Evolutionary conservation across 2,329 filamentous ascomycete genomes (phyloP), one percentile per base, ranked within the genome.

Genomic region (Colletotrichum orchidophilum): DNA sequence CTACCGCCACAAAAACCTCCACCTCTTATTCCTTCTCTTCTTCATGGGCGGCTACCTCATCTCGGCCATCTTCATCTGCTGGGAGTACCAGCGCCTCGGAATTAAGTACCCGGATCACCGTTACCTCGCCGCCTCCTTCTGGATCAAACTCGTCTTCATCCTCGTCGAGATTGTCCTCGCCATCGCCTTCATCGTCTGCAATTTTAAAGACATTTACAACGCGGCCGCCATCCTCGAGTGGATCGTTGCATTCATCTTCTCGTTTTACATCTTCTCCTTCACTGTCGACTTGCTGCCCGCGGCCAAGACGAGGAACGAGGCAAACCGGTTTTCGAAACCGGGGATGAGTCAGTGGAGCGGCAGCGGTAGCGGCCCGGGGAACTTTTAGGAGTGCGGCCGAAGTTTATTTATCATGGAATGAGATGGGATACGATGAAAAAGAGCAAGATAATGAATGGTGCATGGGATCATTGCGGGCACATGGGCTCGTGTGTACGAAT

Each of bases 41-140:
- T 99, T 99, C 81, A 94, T 98, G 79, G 90, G 81, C 15, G 96
- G 94, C 39, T 98, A 97, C 80, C 85, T 98, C 64, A 79, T 97
- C 65, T 94, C 92, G 5, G 95, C 96, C 66, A 87, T 98, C 75
- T 96, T 95, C 81, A 93, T 96, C 74, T 98, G 95, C 84, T 91
- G 90, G 84, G 95, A 98, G 80, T 98, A 97, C 80, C 92, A 96
- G 77, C 91, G 94, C 2, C 87, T 98, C 1, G 94, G 95, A 21
- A 58, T 73, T 89, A 86, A 92, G 79, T 94, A 95, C 84, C 92
- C 92, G 73, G 84, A 95, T 71, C 89, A 96, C 81, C 88, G 87
- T 65, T 84, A 96, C 74, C 88, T 99, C 12, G 88, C 91, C 58
- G 80, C 87, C 71, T 96, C 93, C 67, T 98, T 98, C 85, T 95